phyloP scores from a whole-genome alignment of 2,329 filamentous ascomycete species.

The Pyricularia pennisetigena region DNA sequence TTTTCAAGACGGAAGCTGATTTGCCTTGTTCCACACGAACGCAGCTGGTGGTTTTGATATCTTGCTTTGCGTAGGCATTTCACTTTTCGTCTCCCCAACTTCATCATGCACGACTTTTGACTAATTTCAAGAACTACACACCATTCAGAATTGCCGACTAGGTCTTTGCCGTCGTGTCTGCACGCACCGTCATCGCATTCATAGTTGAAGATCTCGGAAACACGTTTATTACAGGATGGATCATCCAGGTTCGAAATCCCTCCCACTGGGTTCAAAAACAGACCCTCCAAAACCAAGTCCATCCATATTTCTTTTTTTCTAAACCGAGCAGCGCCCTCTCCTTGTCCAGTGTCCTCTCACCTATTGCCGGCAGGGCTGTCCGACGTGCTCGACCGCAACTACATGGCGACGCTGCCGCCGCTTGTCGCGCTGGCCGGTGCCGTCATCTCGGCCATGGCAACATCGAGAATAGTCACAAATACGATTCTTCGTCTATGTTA shows the following conservation, averaged over 20 bases:
- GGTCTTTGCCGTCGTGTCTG: slow-evolving; percentile 44
- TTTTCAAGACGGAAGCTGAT: background rate
- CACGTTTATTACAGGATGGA: slow-evolving; percentile 39
- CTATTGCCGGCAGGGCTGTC: slow-evolving; percentile 45
- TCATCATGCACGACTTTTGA: background rate
- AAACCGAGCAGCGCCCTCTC: slow-evolving; percentile 35
- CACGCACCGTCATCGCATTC: slow-evolving; percentile 45
- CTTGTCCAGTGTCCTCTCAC: slow-evolving; percentile 48
- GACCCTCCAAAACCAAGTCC: no score
- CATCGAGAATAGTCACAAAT: slow-evolving; percentile 14
- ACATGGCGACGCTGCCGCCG: slow-evolving; percentile 39
- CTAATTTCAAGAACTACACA: background rate
- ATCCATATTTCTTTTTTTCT: no score
- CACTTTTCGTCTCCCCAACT: background rate
- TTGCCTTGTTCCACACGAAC: background rate
- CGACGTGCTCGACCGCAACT: slow-evolving; percentile 45
- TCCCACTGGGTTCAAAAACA: no score
- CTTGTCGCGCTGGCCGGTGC: slow-evolving; percentile 43
- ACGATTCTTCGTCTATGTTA: background rate
- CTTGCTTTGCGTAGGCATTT: slow-evolving; percentile 33
- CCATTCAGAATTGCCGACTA: slow-evolving; percentile 37
- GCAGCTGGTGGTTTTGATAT: slow-evolving; percentile 28
- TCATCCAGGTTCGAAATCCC: slow-evolving; percentile 33
- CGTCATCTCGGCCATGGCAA: slow-evolving; percentile 43
- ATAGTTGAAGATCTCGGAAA: slow-evolving; percentile 43